A percentile compares a stretch with the other conserved stretches of the same genome.
phyloP scores from a whole-genome alignment of 768 basidiomycete species.

The Dioszegia aurantiaca region DNA sequence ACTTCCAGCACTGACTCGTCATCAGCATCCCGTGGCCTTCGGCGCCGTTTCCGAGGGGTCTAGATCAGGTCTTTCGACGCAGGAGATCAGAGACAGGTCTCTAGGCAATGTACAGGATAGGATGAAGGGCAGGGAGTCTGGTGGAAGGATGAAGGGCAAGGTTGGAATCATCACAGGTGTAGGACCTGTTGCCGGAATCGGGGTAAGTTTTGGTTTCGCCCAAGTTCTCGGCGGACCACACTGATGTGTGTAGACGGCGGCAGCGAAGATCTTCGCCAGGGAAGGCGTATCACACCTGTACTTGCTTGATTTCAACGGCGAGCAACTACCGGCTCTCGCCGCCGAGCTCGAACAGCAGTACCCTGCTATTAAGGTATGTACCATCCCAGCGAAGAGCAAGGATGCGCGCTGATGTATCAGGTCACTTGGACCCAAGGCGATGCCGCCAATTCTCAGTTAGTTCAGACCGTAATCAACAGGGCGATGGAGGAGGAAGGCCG shows the following conservation, averaged over 20 bases:
- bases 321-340: slow-evolving; percentile 69
- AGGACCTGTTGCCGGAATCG: slow-evolving; percentile 81
- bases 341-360: slow-evolving; percentile 65
- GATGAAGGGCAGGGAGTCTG: slow-evolving; percentile 9
- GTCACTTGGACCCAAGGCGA: slow-evolving; percentile 75
- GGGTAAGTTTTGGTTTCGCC: slow-evolving; percentile 57
- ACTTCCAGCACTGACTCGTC: not conserved
- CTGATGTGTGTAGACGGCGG: slow-evolving; percentile 28
- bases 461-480: slow-evolving; percentile 66
- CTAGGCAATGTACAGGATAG: slow-evolving; percentile 20
- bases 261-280: slow-evolving; percentile 30
- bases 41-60: not conserved
- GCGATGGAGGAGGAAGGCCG: slow-evolving; percentile 77
- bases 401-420: slow-evolving; percentile 54
- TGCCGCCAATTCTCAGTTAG: slow-evolving; percentile 72
- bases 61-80: slow-evolving; percentile 2
- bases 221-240: not conserved
- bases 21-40: slow-evolving; percentile 10
- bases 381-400: not conserved
- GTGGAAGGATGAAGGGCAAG: slow-evolving; percentile 65
- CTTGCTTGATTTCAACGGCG: slow-evolving; percentile 67
- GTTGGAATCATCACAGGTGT: slow-evolving; percentile 86
- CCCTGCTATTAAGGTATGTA: slow-evolving; percentile 71
- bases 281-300: slow-evolving; percentile 66
- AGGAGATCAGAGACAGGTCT: slow-evolving; percentile 17